Evolutionary conservation across 169 alveolate species (phyloP).

Genomic region (Plasmodium vivax): DNA sequence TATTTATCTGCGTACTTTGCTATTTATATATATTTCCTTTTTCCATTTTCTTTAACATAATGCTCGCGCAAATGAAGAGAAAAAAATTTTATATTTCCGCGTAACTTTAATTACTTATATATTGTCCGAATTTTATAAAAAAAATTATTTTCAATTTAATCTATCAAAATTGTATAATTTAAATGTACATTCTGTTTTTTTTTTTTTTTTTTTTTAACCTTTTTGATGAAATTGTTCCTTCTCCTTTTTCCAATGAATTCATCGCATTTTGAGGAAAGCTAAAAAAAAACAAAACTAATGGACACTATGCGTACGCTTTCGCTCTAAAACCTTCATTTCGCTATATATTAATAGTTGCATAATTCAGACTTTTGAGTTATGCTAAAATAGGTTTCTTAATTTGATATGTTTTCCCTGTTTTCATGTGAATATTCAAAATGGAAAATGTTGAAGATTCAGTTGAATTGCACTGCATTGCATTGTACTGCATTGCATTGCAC

Average conservation of each 20-base stretch:
- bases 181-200: not conserved
- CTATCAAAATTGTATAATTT: not conserved
- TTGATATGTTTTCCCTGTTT: not conserved
- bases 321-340: not conserved
- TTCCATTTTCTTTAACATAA: not conserved
- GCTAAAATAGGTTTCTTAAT: not conserved
- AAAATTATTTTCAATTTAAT: not conserved
- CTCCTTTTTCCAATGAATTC: not conserved
- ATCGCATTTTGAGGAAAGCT: not conserved
- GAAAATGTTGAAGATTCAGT: not conserved
- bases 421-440: not conserved
- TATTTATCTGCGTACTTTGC: not conserved
- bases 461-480: not conserved
- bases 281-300: too few relatives aligned
- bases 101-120: not conserved
- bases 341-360: not conserved
- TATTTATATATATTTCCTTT: too few relatives aligned
- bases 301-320: not conserved
- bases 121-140: not conserved
- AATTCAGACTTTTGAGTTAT: not conserved
- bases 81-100: not conserved
- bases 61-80: not conserved
- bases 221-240: not conserved
- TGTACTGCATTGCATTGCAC: not conserved
- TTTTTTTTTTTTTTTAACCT: too few relatives aligned